Base-by-base conservation (phyloP, 768 basidiomycete genomes). In the Lactifluus rugatus region DNA sequence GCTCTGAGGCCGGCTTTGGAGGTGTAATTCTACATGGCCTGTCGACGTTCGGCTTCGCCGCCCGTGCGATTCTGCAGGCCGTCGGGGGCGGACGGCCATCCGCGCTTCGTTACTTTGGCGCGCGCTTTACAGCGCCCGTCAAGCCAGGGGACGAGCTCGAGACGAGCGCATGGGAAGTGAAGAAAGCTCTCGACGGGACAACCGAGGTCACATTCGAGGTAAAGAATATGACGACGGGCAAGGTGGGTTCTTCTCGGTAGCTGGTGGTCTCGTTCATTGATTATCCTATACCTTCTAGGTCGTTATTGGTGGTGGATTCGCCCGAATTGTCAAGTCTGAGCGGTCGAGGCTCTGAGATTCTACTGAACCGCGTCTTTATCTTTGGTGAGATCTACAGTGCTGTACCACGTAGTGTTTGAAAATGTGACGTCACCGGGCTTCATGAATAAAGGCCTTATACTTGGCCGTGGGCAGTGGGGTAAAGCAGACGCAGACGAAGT, bases 21-120 rank as follows among this genome's bases (percentile, higher is more conserved):
- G 91, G 85, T 48, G 82, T 85, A 37, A 92, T 94, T 65, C 78
- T 93, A 2, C 91, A 94, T 66, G 91, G 91, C 28, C 76, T 93
- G 25, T 84, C 86, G 19, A 81, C 85, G 0, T 93, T 80, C 67
- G 91, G 91, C 10, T 91, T 91, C 67, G 86, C 77, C 8, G 92
- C 88, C 3, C 83, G 90, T 44, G 87, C 82, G 1, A 71, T 93
- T 54, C 75, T 94, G 60, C 77, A 78, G 57, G 75, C 77, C 2
- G 76, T 84, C 13, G 88, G 81, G 0, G 78, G 75, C 0, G 78
- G 78, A 45, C 80, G 87, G 62, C 77, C 85, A 2, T 73, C 74
- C 3, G 75, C 84, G 2, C 73, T 94, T 60, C 82, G 77, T 60
- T 75, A 81, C 64, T 86, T 87, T 66, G 84, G 84, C 14, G 83